Evolutionary conservation across 768 basidiomycete genomes (phyloP), one percentile per base, ranked within the genome.

Genomic region (Auriscalpium microsporum): DNA sequence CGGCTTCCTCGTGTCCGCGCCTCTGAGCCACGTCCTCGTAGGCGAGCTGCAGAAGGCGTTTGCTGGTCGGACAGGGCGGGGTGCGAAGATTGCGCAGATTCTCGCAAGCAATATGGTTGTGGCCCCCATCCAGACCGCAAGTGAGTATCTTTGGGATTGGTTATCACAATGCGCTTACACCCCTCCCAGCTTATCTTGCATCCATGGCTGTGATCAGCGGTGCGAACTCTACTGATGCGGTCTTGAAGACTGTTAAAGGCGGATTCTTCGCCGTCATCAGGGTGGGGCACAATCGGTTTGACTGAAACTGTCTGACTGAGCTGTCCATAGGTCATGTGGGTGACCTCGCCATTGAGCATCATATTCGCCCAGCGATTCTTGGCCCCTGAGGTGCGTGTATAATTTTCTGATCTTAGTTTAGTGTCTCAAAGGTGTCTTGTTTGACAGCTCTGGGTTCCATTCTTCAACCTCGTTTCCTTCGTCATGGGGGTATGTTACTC

Each of bases 201-300:
- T 88, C 82, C 23, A 87, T 90, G 82, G 88, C 92, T 1, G 68
- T 93, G 37, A 92, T 94, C 59, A 84, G 84, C 56, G 92, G 92
- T 38, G 88, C 89, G 16, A 80, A 77, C 60, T 81, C 84, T 9
- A 58, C 78, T 8, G 76, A 82, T 38, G 83, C 86, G 23, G 73
- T 94, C 48, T 60, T 78, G 48, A 81, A 78, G 63, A 85, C 86
- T 1, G 79, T 93, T 35, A 84, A 79, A 66, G 76, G 69, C 16
- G 88, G 89, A 17, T 90, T 90, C 73, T 77, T 86, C 65, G 69
- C 80, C 21, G 87, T 90, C 55, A 76, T 92, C 54, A 74, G 81
- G 68, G 90, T 92, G 61, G 55, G 55, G 79, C 62, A 9, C 14
- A 6, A 8, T 10, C 13, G 28, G 28, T 45, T 45, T 48, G 35